Base-by-base conservation (phyloP, 331 rosid species). In the Pyrus hybrid region DNA sequence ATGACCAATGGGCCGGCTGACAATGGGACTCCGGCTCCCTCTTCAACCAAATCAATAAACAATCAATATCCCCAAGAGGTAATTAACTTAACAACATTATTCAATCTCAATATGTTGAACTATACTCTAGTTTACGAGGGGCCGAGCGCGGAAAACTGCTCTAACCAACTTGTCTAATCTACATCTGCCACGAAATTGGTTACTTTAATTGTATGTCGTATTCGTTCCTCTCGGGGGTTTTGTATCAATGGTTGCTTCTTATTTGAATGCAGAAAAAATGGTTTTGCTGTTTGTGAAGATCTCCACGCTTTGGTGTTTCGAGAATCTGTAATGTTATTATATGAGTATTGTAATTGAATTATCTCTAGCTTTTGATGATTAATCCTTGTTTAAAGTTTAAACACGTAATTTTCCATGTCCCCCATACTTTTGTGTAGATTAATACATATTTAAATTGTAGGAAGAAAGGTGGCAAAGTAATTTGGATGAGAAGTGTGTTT, bases 261-360 rank as follows among this genome's bases (percentile, higher is more conserved):
- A 25, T 61, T 68, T 62, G 63, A 58, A 49, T 76, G 90, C 85
- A 85, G 91, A 83, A 78, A 45, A 83, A 78, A 74, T 75, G 86
- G 87, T 87, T 87, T 71, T 87, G 88, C 83, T 89, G 93, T 79
- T 78, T 87, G 75, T 89, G 76, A 82, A 76, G 63, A 74, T 53
- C 54, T 21, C 26, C 37, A 17, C 45, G 72, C n/a, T 30, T 49
- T 75, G 32, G 66, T 66, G 35, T 70, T 20, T 41, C 33, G 43
- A 58, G 74, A 75, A 77, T 33, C 71, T 20, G n/a, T 13, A 4
- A 53, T 53, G 74, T 32, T 49, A 10, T 30, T 12, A 68, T 45
- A 7, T 60, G 70, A 78, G 54, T 43, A 54, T 49, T 49, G 8
- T 54, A 11, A 41, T 41, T 41, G 47, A 41, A 41, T 41, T 41